Evolutionary conservation across 2,329 filamentous ascomycete species (phyloP).

Genomic region (Aaosphaeria pasadenensis): DNA sequence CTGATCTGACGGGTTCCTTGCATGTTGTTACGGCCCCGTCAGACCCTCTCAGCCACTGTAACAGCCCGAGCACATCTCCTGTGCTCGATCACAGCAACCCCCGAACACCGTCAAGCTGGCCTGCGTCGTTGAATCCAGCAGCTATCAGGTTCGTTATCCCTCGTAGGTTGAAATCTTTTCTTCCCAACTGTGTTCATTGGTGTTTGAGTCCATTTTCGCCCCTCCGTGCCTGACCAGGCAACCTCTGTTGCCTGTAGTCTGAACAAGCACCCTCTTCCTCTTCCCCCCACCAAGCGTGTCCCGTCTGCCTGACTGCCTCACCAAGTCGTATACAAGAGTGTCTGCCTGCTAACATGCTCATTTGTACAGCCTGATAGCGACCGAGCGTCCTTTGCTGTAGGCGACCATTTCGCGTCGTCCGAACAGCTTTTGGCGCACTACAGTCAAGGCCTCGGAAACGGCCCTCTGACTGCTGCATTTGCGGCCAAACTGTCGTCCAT

Average conservation of each 20-base stretch:
- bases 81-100: conserved; percentile 9
- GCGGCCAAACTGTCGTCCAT: conserved; percentile 62
- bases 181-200: neutral
- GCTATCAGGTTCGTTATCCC: conserved; percentile 35
- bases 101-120: conserved; percentile 34
- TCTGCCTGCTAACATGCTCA: conserved; percentile 26
- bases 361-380: conserved; percentile 30
- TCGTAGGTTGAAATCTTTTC: conserved; percentile 1
- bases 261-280: too few relatives aligned
- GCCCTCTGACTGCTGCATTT: conserved; percentile 51
- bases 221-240: too few relatives aligned
- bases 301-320: too few relatives aligned
- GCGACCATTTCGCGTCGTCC: conserved; percentile 18
- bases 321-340: neutral
- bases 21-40: conserved; percentile 11
- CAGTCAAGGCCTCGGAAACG: conserved; percentile 35
- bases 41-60: conserved; percentile 10
- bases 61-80: conserved; percentile 10
- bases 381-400: conserved; percentile 23
- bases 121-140: conserved; percentile 25
- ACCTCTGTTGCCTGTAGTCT: too few relatives aligned
- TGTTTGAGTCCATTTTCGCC: too few relatives aligned
- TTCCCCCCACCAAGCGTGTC: too few relatives aligned
- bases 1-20: conserved; percentile 12
- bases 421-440: conserved; percentile 26